Evolutionary conservation across 2,329 filamentous ascomycete genomes (phyloP).

Genomic region (Sporothrix luriei): DNA sequence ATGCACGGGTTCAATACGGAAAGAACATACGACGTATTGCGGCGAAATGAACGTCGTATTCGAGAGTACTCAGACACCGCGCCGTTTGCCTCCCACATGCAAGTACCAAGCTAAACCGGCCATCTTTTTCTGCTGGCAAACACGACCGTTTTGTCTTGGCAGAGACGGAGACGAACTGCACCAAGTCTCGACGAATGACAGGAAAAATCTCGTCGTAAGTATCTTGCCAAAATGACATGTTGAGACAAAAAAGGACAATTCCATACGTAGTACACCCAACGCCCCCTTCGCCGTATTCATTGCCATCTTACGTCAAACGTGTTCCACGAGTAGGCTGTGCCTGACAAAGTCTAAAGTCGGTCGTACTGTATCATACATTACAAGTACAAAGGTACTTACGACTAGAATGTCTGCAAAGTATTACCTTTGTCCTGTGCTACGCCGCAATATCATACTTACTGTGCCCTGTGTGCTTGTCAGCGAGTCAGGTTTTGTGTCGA

Average conservation of each 20-base stretch:
- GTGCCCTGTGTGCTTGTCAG: background rate
- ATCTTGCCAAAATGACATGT: background rate
- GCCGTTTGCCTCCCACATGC: background rate
- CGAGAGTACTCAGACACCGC: background rate
- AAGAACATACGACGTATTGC: background rate
- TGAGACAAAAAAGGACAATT: background rate
- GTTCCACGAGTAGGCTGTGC: background rate
- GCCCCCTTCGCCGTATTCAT: background rate
- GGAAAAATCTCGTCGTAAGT: too few relatives aligned
- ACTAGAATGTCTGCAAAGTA: too few relatives aligned
- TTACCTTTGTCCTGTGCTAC: background rate
- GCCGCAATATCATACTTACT: background rate
- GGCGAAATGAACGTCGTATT: background rate
- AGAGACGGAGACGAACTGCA: background rate
- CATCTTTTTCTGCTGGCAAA: background rate
- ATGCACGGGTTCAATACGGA: constrained; percentile 20
- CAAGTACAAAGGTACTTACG: background rate
- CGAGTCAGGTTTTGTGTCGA: background rate
- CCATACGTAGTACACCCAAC: constrained; percentile 14
- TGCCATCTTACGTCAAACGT: constrained; percentile 1
- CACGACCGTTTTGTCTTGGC: constrained; percentile 16
- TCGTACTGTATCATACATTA: background rate
- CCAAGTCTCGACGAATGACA: background rate
- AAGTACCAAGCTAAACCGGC: background rate
- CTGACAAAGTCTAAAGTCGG: background rate